Evolutionary conservation across 1,284 basidiomycete genomes (phyloP).

Genomic region (Cystobasidium pallidum): DNA sequence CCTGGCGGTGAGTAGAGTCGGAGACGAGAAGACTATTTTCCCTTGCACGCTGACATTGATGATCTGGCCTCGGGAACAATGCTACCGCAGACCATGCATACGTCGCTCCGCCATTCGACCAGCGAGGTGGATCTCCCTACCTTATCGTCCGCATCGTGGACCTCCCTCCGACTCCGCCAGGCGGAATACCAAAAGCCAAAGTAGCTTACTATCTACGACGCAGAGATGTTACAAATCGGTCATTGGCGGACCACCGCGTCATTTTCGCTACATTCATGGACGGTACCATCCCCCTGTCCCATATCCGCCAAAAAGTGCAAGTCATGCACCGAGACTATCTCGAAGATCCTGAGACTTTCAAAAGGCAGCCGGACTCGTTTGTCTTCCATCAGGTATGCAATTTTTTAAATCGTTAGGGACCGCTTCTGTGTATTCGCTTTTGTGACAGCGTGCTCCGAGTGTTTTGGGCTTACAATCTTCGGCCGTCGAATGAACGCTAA

Average conservation of each 20-base stretch:
- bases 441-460: too few species aligned
- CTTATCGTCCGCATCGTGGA: constrained; percentile 49
- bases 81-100: constrained; percentile 49
- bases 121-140: constrained; percentile 51
- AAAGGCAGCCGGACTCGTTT: constrained; percentile 48
- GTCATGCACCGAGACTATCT: constrained; percentile 52
- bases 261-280: constrained; percentile 52
- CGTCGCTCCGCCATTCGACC: constrained; percentile 50
- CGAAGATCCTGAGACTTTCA: constrained; percentile 49
- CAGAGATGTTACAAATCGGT: constrained; percentile 51
- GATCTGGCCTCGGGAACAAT: neutral
- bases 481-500: too few species aligned
- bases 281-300: constrained; percentile 48
- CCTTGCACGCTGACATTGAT: neutral
- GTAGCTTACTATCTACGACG: constrained; percentile 53
- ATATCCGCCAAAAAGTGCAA: constrained; percentile 47
- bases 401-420: too few species aligned
- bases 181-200: constrained; percentile 41
- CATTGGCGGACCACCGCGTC: constrained; percentile 47
- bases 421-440: too few species aligned
- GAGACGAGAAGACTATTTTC: neutral
- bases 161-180: constrained; percentile 32
- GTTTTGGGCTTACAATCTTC: too few species aligned
- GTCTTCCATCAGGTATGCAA: constrained; percentile 51
- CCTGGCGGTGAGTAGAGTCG: neutral